Base-by-base conservation (phyloP, 208 protist species). In the Novymonas esmeraldas region DNA sequence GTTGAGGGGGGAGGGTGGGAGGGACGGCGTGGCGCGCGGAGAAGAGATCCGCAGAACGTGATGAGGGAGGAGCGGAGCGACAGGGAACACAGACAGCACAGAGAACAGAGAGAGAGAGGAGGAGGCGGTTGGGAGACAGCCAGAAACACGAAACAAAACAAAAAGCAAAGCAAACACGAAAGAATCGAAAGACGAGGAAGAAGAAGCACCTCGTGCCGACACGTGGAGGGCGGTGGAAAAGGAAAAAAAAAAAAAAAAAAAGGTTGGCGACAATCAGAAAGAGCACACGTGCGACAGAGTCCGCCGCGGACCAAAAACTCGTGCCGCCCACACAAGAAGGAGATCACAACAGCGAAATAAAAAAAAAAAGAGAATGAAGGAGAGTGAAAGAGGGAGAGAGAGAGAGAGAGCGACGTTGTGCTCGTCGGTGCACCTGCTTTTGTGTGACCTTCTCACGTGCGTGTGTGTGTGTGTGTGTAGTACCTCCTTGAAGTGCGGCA, bases 211-310 rank as follows among this genome's bases (percentile, higher is more conserved):
- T 6, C 50, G n/a, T 9, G n/a, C 50, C 3, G 28, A 38, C 29
- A 48, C 0, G 42, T 24, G 11, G 11, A 20, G 11, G 22, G 22
- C 11, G 22, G 44, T 13, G 13, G 3, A 55, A 18, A 38, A 34
- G 33, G 18, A 54, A 11, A 52, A 52, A 52, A 52, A 50, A 11
- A 50, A 22, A 28, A 24, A 50, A 50, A 1, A 16, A 52, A 52
- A 52, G 13, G 31, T 33, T 52, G 1, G 13, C 48, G 1, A 52
- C 48, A 31, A n/a, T 42, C 31, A 28, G n/a, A 29, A 28, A 28
- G 16, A 9, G 2, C 26, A 14, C 22, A 29, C 48, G 2, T 13
- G 16, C 24, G 22, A n/a, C n/a, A n/a, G n/a, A n/a, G n/a, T n/a
- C n/a, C n/a, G n/a, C n/a, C n/a, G n/a, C n/a, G n/a, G n/a, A n/a